Base-by-base conservation (phyloP, 1,284 basidiomycete genomes). In the Ustilago bromivora region DNA sequence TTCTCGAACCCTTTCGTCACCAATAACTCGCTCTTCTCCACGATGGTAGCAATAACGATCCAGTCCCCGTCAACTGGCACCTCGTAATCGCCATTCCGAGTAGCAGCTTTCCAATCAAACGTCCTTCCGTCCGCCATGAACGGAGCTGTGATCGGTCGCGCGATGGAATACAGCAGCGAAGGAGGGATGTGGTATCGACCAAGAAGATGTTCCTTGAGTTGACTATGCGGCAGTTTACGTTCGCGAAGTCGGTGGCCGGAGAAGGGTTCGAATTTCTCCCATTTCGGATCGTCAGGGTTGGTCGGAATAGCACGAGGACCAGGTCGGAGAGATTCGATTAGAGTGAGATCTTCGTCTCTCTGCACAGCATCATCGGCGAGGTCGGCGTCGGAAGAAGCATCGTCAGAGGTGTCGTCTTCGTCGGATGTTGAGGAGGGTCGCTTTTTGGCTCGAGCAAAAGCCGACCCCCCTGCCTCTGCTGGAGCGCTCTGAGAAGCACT, bases 51-150 rank as follows among this genome's bases (percentile, higher is more conserved):
- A 60, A 96, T 92, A 9, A 93, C 93, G 53, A 96, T 90, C 92
- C 93, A 98, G 86, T 98, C 96, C 2, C 93, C 93, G 6, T 91
- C 90, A 4, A 98, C 91, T 2, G 96, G 96, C 0, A 99, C 90
- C 58, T 97, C 94, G 86, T 95, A 96, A 15, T 92, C 92, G 32
- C 80, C 80, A 53, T 78, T 69, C 6, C 47, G 35, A 28, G 9
- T 5, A 6, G 19, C 43, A 8, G 53, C 41, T 19, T 68, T 61
- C 56, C 51, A 59, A 34, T 59, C 41, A 5, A 34, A 23, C 19
- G 15, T 32, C 28, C 19, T 47, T 3, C 32, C 32, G 10, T 54
- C 54, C 13, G 41, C 46, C 13, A 19, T 28, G 17, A 51, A 40
- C 4, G 47, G 2, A 11, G 35, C 31, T n/a, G 55, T 46, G 10